These are phyloP conservation scores for Colletotrichum sp. DNA, from an alignment of 2,329 filamentous ascomycete genomes.

Conservation along the genomic window DNA sequence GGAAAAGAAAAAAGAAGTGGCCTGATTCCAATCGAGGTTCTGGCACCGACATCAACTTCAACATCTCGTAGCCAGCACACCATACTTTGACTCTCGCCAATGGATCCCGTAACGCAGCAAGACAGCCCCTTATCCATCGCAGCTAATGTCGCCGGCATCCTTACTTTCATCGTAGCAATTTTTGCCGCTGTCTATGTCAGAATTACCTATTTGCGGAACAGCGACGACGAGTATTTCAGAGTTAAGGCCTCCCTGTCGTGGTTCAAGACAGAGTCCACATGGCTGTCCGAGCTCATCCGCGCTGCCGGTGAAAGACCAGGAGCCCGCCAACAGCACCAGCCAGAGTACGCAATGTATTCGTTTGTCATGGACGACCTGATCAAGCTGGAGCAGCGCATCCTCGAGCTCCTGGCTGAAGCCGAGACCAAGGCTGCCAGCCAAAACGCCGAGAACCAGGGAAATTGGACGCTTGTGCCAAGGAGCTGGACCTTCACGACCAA, in stretches of 20 bases:
- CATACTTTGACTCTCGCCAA: not conserved
- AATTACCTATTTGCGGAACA: conserved; percentile 49
- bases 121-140: conserved; percentile 52
- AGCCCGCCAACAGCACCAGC: conserved; percentile 22
- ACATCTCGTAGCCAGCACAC: not conserved
- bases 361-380: conserved; percentile 53
- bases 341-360: conserved; percentile 51
- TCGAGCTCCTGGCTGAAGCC: conserved; percentile 50
- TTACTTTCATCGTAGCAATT: conserved; percentile 54
- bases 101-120: conserved; percentile 20
- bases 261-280: conserved; percentile 55
- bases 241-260: conserved; percentile 51
- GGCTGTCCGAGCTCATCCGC: conserved; percentile 46
- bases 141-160: conserved; percentile 48
- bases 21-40: not conserved
- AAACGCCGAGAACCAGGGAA: conserved; percentile 24
- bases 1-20: not conserved
- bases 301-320: conserved; percentile 23
- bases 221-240: conserved; percentile 51
- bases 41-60: not conserved
- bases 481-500: conserved; percentile 41
- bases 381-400: conserved; percentile 46
- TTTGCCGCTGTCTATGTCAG: conserved; percentile 47
- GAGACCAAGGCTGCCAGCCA: conserved; percentile 35
- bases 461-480: conserved; percentile 43